Conservation (phyloP, 139 green algal genomes). For the Chlorella ohadii region DNA sequence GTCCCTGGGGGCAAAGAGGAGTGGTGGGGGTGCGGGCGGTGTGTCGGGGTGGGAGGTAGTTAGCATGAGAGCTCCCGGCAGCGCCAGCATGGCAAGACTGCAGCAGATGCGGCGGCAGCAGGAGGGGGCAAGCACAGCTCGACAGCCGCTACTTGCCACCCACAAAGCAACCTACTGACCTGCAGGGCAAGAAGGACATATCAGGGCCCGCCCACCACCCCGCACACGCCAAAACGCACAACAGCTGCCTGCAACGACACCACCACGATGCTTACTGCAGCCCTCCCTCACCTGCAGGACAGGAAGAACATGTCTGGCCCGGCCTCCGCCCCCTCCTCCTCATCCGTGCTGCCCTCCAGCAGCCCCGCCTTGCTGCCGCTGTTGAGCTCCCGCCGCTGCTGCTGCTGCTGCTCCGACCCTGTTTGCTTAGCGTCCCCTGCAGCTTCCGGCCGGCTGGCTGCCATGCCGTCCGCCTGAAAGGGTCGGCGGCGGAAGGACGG, state of each 20-base stretch:
- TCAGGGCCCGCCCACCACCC: too few species aligned
- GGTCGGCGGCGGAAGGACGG: background rate
- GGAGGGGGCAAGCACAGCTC: too few species aligned
- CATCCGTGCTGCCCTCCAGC: background rate
- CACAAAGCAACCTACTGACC: too few species aligned
- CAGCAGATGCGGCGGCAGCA: too few species aligned
- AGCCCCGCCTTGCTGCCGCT: too few species aligned
- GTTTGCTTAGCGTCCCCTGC: background rate
- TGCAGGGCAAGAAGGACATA: too few species aligned
- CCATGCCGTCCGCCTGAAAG: background rate
- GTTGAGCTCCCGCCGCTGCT: background rate
- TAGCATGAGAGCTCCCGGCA: background rate
- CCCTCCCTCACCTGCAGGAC: constrained; percentile 9
- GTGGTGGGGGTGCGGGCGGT: background rate
- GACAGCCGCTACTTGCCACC: too few species aligned
- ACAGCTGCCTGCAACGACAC: too few species aligned
- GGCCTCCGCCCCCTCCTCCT: background rate
- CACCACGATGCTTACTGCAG: too few species aligned
- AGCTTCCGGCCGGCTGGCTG: background rate
- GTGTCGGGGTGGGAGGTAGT: background rate
- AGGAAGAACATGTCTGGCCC: background rate
- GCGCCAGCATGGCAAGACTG: too few species aligned
- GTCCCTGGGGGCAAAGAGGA: background rate
- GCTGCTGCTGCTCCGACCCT: background rate
- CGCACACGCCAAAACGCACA: too few species aligned